Evolutionary conservation across 768 basidiomycete species (phyloP).

Genomic region (Amanita inopinata): DNA sequence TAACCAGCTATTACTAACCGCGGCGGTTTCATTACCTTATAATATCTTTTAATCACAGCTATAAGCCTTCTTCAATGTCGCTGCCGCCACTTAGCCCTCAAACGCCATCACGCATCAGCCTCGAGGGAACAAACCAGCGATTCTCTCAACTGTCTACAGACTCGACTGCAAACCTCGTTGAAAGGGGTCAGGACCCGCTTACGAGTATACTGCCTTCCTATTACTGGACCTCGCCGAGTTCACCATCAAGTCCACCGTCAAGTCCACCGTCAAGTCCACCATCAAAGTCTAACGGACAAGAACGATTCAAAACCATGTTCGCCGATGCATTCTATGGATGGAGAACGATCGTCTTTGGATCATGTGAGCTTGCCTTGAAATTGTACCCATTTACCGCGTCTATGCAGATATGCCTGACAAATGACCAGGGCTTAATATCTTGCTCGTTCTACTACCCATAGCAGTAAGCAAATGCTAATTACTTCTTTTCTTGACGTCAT

Average conservation of each 20-base stretch:
- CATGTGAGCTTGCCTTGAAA: slow-evolving; percentile 33
- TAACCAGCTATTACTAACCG: too few relatives aligned
- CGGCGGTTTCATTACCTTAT: too few relatives aligned
- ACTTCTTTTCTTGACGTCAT: not conserved
- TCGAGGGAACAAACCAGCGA: slow-evolving; percentile 9
- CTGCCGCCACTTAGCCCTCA: too few relatives aligned
- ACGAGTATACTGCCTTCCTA: slow-evolving; percentile 16
- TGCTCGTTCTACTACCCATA: slow-evolving; percentile 55
- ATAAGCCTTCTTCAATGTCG: too few relatives aligned
- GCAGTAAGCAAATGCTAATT: too few relatives aligned
- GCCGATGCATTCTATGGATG: slow-evolving; percentile 30
- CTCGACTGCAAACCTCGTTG: slow-evolving; percentile 13
- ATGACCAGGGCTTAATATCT: slow-evolving; percentile 55
- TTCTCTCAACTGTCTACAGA: slow-evolving; percentile 11
- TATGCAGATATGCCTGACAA: slow-evolving; percentile 2
- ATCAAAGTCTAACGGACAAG: not conserved
- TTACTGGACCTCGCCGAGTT: too few relatives aligned
- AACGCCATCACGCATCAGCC: not conserved
- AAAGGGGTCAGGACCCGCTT: slow-evolving; percentile 12
- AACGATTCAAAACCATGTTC: not conserved
- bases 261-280: slow-evolving; percentile 3
- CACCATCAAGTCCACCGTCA: too few relatives aligned
- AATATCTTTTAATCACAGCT: too few relatives aligned
- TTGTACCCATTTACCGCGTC: not conserved
- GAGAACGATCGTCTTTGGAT: slow-evolving; percentile 41